Evolutionary conservation across 1,139 yeast genomes (phyloP), one percentile per base, ranked within the genome.

Genomic region (Hansenula sp.): DNA sequence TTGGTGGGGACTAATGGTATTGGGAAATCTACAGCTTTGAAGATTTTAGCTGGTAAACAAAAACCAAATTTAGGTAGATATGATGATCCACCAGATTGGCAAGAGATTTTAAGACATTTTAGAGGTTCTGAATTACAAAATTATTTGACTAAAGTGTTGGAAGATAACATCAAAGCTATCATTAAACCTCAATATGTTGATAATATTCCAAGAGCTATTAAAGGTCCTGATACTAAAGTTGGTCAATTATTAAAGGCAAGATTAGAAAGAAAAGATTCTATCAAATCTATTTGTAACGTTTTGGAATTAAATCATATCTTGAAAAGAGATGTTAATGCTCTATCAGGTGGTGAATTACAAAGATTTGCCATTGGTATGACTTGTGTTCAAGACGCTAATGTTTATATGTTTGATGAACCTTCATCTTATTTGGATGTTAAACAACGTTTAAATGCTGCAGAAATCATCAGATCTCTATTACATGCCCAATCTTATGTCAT

Each of bases 1-100:
- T 77, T 93, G 57, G 99, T 93, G 41, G 99, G 99, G 62, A 88
- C 98, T 47, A 93, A 93, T 74, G 99, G 99, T 89, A 93, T 93
- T 62, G 99, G 99, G 60, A 93, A 93, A 66, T 86, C 96, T 12
- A 93, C 99, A n/a, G 99, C 99, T 11, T 76, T 93, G 63, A 93
- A 93, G 72, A 91, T 93, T 63, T 78, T 93, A 58, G 96, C 98
- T n/a, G 99, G 98, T 63, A 93, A 91, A 68, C 95, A 91, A 68
- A 93, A 91, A 70, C 99, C 99, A 53, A 93, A 93, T 65, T 74
- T 93, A 66, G 99, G 99, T 46, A 78, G 83, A 60, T 93, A 75
- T 64, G 98, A 91, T 55, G 85, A 87, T 62, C 98, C 99, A 38
- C 99, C 99, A 25, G 94, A 87, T 67, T 93, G 99, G 99, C 86